A percentile compares a stretch with the other conserved stretches of the same genome.
phyloP scores from a whole-genome alignment of 2,329 filamentous ascomycete species.

The Penicillium sp. region DNA sequence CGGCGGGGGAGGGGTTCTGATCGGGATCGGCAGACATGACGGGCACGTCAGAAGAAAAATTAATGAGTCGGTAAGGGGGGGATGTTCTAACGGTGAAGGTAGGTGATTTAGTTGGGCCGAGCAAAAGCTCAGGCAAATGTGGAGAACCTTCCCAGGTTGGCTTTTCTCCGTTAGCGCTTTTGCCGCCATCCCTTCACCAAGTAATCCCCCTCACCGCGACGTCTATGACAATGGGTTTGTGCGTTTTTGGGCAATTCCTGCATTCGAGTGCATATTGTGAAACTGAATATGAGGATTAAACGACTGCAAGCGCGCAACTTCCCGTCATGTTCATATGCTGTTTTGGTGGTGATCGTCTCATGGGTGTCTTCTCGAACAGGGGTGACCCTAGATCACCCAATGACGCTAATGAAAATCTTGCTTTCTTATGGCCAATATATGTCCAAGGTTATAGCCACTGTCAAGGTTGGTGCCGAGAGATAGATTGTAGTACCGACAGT shows the following conservation, averaged over 20 bases:
- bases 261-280: slow-evolving; percentile 2
- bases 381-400: neutral
- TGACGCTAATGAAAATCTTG: neutral
- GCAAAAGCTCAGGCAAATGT: slow-evolving; percentile 5
- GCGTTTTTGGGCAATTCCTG: neutral
- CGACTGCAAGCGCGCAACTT: neutral
- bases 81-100: neutral
- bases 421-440: neutral
- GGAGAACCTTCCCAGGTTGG: neutral
- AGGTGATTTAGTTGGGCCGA: neutral
- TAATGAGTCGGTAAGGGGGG: neutral
- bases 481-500: too few species aligned
- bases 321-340: neutral
- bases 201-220: neutral
- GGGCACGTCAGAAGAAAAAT: slow-evolving; percentile 3
- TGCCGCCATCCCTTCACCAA: slow-evolving; percentile 7
- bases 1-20: slow-evolving; percentile 30
- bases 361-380: neutral
- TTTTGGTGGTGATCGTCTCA: neutral
- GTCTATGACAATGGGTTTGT: slow-evolving; percentile 1
- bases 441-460: neutral
- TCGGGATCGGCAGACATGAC: slow-evolving; percentile 37
- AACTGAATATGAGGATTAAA: neutral
- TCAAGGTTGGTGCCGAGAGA: too few species aligned
- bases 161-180: slow-evolving; percentile 10